Conservation (phyloP, 176 grass and related monocot species). For the Tuctoria greenei region DNA sequence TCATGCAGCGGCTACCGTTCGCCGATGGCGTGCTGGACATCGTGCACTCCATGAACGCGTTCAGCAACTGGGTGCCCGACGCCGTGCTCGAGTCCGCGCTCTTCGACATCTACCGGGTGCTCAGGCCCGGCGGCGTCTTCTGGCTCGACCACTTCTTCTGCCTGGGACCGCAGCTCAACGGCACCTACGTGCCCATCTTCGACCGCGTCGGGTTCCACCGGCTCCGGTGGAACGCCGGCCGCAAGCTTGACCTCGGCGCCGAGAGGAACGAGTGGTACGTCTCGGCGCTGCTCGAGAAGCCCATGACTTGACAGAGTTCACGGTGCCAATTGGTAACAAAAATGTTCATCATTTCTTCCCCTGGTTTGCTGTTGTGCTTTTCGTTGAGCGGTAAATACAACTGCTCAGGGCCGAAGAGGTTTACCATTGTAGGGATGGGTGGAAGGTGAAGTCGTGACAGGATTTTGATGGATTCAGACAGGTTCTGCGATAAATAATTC, state of each 20-base stretch:
- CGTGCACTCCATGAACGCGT: slow-evolving; percentile 74
- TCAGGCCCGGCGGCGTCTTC: slow-evolving; percentile 74
- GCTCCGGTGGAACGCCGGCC: slow-evolving; percentile 59
- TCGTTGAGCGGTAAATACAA: background rate
- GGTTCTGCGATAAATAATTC: slow-evolving; percentile 37
- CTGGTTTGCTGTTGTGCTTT: background rate
- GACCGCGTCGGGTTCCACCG: slow-evolving; percentile 60
- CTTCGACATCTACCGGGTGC: slow-evolving; percentile 75
- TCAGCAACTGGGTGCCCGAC: slow-evolving; percentile 70
- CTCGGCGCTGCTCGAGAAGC: slow-evolving; percentile 78
- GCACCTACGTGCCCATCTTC: slow-evolving; percentile 70
- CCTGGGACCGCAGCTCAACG: slow-evolving; percentile 62
- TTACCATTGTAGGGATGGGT: background rate
- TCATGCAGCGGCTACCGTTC: slow-evolving; percentile 73
- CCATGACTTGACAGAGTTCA: slow-evolving; percentile 43
- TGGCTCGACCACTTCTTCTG: slow-evolving; percentile 95
- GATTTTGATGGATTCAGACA: slow-evolving; percentile 10
- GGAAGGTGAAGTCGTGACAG: background rate
- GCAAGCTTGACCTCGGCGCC: slow-evolving; percentile 65
- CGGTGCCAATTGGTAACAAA: too few species aligned
- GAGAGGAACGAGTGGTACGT: slow-evolving; percentile 92
- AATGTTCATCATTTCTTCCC: background rate
- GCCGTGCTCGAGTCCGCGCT: slow-evolving; percentile 65
- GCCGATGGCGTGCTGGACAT: slow-evolving; percentile 73
- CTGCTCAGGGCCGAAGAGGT: background rate